Evolutionary conservation across 768 basidiomycete genomes (phyloP), one percentile per base, ranked within the genome.

Genomic region (Pisolithus orientalis): DNA sequence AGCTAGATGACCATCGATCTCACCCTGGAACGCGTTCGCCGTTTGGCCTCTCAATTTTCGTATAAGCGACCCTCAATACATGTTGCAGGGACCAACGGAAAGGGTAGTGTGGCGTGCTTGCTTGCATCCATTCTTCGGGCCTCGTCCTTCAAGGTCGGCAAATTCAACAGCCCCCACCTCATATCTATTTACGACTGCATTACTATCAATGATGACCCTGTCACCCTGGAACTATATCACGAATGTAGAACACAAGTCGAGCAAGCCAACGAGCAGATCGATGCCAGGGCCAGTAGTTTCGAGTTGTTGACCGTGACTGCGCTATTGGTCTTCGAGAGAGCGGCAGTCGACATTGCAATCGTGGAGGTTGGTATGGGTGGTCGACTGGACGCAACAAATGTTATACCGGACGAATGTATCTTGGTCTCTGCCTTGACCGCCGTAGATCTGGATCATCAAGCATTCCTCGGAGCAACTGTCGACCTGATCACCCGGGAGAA

Each of bases 351-450:
- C 58, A 61, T 97, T 38, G 86, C 84, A 21, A 81, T 98, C 9
- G 68, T 96, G 42, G 95, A 99, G 70, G 94, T 93, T 9, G 95
- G 96, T 0, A 85, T 99, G 87, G 96, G 96, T 0, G 96, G 96
- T 5, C 76, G 82, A 3, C 69, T 86, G 47, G 96, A 98, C 65
- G 95, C 96, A 17, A 99, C 96, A 3, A 99, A 99, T 64, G 78
- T 88, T 50, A 80, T 98, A 17, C 79, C 89, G 2, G 79, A 85
- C 43, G 73, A 78, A 1, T 72, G 72, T 47, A 78, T 94, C 39
- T 67, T 92, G 31, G 81, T 85, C 1, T 90, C 89, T n/a, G 87
- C 83, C 31, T 73, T 98, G 27, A 91, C 94, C 0, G 70, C 84
- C 3, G 89, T 98, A 21, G 94, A 93, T 66, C 72, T 98, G 40